Evolutionary conservation across 257 asterid species (phyloP).

Genomic region (Linderniella brevidens): DNA sequence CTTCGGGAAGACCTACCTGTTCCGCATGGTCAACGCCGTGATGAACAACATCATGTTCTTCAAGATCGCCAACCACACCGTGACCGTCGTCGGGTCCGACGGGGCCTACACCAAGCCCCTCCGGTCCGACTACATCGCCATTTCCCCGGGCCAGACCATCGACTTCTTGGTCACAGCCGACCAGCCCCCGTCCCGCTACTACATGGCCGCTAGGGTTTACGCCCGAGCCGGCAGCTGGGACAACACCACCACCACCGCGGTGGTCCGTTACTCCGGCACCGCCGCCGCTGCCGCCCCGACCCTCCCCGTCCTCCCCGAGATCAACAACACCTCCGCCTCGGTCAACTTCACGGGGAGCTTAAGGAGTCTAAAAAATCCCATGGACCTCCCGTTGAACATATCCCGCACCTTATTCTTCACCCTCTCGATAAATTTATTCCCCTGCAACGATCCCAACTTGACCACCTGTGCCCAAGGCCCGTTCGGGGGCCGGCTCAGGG

Average conservation of each 20-base stretch:
- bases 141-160: conserved; percentile 48
- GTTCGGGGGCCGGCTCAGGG: conserved; percentile 16
- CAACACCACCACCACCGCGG: conserved; percentile 44
- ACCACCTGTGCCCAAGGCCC: conserved; percentile 15
- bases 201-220: conserved; percentile 44
- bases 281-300: too few species aligned
- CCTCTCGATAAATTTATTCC: conserved; percentile 20
- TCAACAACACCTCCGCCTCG: conserved; percentile 21
- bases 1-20: conserved; percentile 25
- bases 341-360: conserved; percentile 24
- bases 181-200: conserved; percentile 29
- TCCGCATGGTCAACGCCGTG: conserved; percentile 40
- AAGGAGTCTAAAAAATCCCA: conserved; percentile 24
- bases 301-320: conserved; percentile 24
- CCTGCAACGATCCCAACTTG: conserved; percentile 20
- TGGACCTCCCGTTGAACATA: conserved; percentile 22
- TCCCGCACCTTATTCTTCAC: conserved; percentile 23
- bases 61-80: conserved; percentile 24
- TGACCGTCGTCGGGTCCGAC: conserved; percentile 42
- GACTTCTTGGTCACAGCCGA: conserved; percentile 36
- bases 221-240: conserved; percentile 11
- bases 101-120: conserved; percentile 39
- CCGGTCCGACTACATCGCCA: conserved; percentile 21
- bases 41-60: conserved; percentile 45
- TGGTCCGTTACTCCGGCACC: conserved; percentile 14